Base-by-base conservation (phyloP, 2,329 filamentous ascomycete species). In the Ceratocystis diversiconidia region DNA sequence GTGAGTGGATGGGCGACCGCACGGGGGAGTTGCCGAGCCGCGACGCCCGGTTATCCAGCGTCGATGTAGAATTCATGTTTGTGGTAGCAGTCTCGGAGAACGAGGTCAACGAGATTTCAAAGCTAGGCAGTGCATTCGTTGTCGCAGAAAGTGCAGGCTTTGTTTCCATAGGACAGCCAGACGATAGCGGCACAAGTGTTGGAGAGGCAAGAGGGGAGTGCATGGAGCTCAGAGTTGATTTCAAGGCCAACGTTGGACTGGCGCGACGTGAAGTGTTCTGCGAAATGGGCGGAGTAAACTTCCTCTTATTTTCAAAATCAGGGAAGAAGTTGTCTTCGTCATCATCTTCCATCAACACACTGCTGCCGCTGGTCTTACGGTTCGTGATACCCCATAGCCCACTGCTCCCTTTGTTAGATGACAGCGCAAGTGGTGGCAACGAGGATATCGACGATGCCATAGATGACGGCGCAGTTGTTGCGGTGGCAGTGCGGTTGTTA, bases 271-370 rank as follows among this genome's bases (percentile, higher is more conserved):
- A 68, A 10, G 59, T 55, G 60, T 63, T 64, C 25, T 65, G 59
- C 10, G 66, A 67, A 25, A 65, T 67, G 22, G 64, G 61, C 5
- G 68, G 64, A 1, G 65, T 65, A 12, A 65, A 66, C 55, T 68
- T 68, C 22, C 68, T 74, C 68, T 73, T 75, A 65, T 76, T 74
- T 60, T 78, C 77, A 71, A 84, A 83, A 70, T 83, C 78, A 1
- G 82, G 76, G 4, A 82, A 74, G 70, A 82, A 76, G 61, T 80
- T 77, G n/a, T 80, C 77, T 1, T 81, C 80, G 22, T 80, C 77
- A 22, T 79, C 78, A 6, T 77, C 75, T 15, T 79, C 77, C 17
- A 44, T 30, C 12, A 62, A 36, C n/a, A 48, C 41, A 15, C 19
- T 59, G 25, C n/a, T 60, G 43, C 48, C 32, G 75, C 73, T 75